Base-by-base conservation (phyloP, 2,329 filamentous ascomycete genomes). In the Penicillium sp. region DNA sequence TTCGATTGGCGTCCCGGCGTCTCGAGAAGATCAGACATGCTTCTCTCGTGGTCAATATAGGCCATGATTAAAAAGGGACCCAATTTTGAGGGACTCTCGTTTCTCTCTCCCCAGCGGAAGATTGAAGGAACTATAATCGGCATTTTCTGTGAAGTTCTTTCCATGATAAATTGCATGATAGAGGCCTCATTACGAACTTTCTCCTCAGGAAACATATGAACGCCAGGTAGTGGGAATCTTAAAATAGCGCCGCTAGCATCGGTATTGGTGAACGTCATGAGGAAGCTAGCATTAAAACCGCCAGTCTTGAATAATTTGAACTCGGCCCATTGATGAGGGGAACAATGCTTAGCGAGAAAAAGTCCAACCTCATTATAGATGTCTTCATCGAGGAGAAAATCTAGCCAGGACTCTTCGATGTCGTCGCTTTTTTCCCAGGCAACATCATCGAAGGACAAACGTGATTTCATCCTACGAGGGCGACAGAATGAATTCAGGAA, bases 51-150 rank as follows among this genome's bases (percentile, higher is more conserved):
- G 7, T 64, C 56, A 24, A 65, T 60, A 54, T 69, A 74, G 22
- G 68, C 68, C 70, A 75, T 74, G 37, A 74, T 68, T 22, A 76
- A 75, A 51, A 71, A 77, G 0, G 74, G 71, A 6, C 68, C 65
- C 0, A 74, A 53, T 1, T 62, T 63, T 27, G 57, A 49, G 1
- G 61, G 64, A 19, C 61, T 61, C 33, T 63, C 53, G 13, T 58
- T 33, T 49, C 51, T 63, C 7, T 54, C 52, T 6, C 63, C 63
- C 42, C 22, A 64, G 45, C 62, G 58, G 4, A 43, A n/a, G 21
- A 68, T 33, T 24, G 59, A 61, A 1, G 64, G 65, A 10, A 65
- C 48, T 3, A 63, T 54, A 22, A 68, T 63, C 48, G 35, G 48
- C 33, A 50, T 50, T 26, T 8, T 42, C 2, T 42, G 4, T 4